Evolutionary conservation across 176 grass and related monocot species (phyloP), one percentile per base, ranked within the genome.

Genomic region (Phoenix roebelenii): DNA sequence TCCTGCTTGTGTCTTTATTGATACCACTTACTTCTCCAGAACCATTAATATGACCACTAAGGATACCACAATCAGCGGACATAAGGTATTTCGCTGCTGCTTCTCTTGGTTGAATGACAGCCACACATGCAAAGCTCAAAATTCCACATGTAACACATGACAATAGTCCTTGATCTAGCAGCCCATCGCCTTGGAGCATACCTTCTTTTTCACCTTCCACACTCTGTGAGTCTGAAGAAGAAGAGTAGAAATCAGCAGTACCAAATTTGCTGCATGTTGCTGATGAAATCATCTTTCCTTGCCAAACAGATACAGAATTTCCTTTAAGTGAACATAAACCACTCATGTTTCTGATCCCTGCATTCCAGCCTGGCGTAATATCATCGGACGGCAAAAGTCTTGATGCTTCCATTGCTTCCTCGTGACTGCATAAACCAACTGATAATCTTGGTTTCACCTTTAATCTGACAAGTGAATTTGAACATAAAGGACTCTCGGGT

Each of bases 71-170:
- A 76, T 92, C 87, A 56, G 79, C 65, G 28, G 81, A 76, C 73
- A 89, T 80, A 15, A 98, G 76, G 64, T 73, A 81, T 50, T 71
- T 85, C 18, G 88, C 76, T 70, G 88, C 25, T 75, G 32, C 26
- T 26, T 89, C 88, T 69, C 49, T 86, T 78, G 94, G 88, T 86
- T 85, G 86, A 70, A 98, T 76, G 50, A 98, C 84, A 71, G 82
- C 82, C 60, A 98, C 84, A 74, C 88, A 98, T 68, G 94, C 85
- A 88, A 98, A 98, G 81, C 94, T 98, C 68, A 93, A 85, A 80
- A 98, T 88, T 26, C 94, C 88, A 65, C 94, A 98, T 56, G 84
- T 79, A 19, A 93, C 84, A 83, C 94, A 98, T 55, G 88, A 85
- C 58, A 98, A 76, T 24, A 98, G 75, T 66, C 87, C 88, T 64